Conservation (phyloP, 495 filamentous ascomycete genomes). For the Bacidia rubella region DNA sequence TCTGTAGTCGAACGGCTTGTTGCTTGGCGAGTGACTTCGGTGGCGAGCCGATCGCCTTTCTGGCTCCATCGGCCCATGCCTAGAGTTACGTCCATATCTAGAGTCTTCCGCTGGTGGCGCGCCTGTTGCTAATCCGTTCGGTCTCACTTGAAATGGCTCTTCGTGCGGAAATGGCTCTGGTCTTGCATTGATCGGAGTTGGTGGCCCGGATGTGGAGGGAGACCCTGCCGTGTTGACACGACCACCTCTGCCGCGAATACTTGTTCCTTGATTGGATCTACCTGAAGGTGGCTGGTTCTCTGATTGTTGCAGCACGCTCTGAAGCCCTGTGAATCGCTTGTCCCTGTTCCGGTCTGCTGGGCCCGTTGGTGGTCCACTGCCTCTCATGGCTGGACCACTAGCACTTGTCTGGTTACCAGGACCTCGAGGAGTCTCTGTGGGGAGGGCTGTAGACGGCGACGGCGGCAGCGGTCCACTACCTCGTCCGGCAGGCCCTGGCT, state of each 20-base stretch:
- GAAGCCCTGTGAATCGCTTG: conserved; percentile 19
- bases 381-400: conserved; percentile 9
- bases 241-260: conserved; percentile 20
- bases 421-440: conserved; percentile 11
- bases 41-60: conserved; percentile 15
- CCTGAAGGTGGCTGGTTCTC: conserved; percentile 7
- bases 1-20: not conserved
- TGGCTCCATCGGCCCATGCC: conserved; percentile 11
- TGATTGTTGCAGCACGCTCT: conserved; percentile 18
- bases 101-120: conserved; percentile 9
- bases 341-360: conserved; percentile 15
- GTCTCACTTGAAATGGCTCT: conserved; percentile 15
- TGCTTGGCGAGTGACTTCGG: conserved; percentile 8
- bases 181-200: conserved; percentile 4
- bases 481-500: conserved; percentile 6
- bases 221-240: conserved; percentile 14
- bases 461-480: conserved; percentile 4
- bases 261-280: conserved; percentile 17
- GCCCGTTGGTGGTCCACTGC: conserved; percentile 18
- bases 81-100: conserved; percentile 10
- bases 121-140: conserved; percentile 2
- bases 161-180: conserved; percentile 1
- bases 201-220: conserved; percentile 12
- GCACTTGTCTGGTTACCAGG: conserved; percentile 12
- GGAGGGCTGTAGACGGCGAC: conserved; percentile 6